Percentiles rank a stretch among this genome's conserved stretches.
phyloP scores from a whole-genome alignment of 2,329 filamentous ascomycete species.

The Aureobasidium zeae region DNA sequence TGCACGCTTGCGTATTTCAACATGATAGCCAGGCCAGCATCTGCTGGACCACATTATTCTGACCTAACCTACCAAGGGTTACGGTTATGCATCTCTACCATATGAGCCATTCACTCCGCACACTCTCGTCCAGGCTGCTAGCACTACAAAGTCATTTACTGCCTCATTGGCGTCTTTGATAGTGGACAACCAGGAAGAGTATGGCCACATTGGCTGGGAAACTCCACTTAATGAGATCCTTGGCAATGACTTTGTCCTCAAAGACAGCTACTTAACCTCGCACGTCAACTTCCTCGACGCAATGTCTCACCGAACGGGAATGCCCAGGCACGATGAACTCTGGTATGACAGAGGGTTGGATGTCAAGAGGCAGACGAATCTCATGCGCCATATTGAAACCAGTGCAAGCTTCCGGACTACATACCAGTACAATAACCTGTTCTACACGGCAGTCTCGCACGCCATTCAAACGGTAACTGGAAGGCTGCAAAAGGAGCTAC shows the following conservation, averaged over 20 bases:
- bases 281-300: conserved; percentile 29
- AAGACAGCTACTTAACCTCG: conserved; percentile 24
- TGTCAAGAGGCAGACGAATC: conserved; percentile 32
- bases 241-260: conserved; percentile 29
- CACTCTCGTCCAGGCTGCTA: conserved; percentile 24
- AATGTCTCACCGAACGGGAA: conserved; percentile 30
- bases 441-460: conserved; percentile 43
- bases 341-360: conserved; percentile 23
- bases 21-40: too few relatives aligned
- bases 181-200: conserved; percentile 23
- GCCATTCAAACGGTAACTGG: conserved; percentile 37
- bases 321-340: conserved; percentile 26
- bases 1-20: too few relatives aligned
- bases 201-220: conserved; percentile 27
- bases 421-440: conserved; percentile 45
- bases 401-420: conserved; percentile 31
- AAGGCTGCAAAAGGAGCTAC: conserved; percentile 25
- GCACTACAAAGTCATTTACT: conserved; percentile 28
- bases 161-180: conserved; percentile 22
- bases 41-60: too few relatives aligned
- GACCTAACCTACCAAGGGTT: conserved; percentile 18
- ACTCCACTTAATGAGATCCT: conserved; percentile 30
- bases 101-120: conserved; percentile 21
- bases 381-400: conserved; percentile 36
- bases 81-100: conserved; percentile 19